Base-by-base conservation (phyloP, 2,329 filamentous ascomycete species). In the Annulohypoxylon truncatum region DNA sequence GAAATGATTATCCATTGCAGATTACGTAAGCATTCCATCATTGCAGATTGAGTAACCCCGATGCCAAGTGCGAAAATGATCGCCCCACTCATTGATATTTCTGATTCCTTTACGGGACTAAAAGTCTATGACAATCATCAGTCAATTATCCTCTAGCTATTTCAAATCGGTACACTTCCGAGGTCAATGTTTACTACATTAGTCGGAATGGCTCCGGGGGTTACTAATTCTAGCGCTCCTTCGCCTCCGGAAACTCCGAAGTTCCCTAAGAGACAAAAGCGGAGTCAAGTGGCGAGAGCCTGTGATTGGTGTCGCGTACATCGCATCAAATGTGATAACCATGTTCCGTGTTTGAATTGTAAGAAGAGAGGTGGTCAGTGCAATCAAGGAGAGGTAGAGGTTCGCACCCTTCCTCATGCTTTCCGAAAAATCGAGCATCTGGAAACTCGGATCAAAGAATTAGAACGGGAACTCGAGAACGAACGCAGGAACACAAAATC, bases 231-330 rank as follows among this genome's bases (percentile, higher is more conserved):
- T 13, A 61, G 58, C 50, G 40, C 54, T 31, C 61, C 44, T 24
- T 24, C 50, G 48, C 58, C 62, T 68, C 57, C 66, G 58, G 61
- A 68, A 26, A 29, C 53, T 52, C 54, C 62, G 53, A 60, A 56
- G 18, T 51, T 58, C 29, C 53, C 54, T 8, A 66, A 62, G 33
- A 46, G 65, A 52, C 61, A 51, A 40, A 68, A 68, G 57, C 56
- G 65, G 61, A 65, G 57, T 61, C 65, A 68, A 33, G 65, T 68
- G 50, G 56, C 65, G 8, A 53, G 65, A n/a, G 65, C 65, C 35
- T 68, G 65, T 65, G 65, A 68, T 61, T 68, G 65, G 65, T 68
- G 65, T 60, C 65, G 65, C 40, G 53, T 65, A 7, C 65, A 68
- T 13, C 65, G 65, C 38, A 65, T 68, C 22, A 68, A 68, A 52